Percentiles rank a stretch among this genome's conserved stretches.
These are phyloP conservation scores for Potentilla sterilis DNA, from an alignment of 306 rosid genomes.

Conservation along the genomic window DNA sequence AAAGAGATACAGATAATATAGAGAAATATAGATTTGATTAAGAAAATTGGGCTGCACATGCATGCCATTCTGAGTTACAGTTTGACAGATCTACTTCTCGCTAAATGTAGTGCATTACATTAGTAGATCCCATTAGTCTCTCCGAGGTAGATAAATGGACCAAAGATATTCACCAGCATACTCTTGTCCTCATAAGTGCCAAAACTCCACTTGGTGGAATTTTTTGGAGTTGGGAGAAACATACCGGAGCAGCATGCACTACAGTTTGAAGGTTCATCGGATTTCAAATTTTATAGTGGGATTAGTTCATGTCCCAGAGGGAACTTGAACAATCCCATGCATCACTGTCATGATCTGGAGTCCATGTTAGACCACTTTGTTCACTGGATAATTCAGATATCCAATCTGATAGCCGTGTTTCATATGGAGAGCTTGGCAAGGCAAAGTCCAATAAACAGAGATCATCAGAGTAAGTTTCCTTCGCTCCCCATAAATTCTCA, in stretches of 20 bases:
- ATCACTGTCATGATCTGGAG: conserved; percentile 26
- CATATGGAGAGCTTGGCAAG: conserved; percentile 49
- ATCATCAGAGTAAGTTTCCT: conserved; percentile 29
- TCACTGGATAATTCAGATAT: conserved; percentile 43
- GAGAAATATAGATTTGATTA: too few relatives aligned
- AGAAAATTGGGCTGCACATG: not conserved
- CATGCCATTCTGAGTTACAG: not conserved
- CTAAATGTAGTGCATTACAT: not conserved
- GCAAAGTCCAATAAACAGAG: conserved; percentile 31
- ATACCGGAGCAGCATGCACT: not conserved
- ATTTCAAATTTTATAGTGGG: not conserved
- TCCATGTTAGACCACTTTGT: conserved; percentile 29
- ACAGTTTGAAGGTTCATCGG: not conserved
- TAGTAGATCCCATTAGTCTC: not conserved
- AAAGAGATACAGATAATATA: not conserved
- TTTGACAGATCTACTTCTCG: not conserved
- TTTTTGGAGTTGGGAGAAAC: conserved; percentile 1
- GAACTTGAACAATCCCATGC: conserved; percentile 48
- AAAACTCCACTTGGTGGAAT: not conserved
- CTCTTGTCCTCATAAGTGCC: not conserved
- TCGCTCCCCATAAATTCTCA: conserved; percentile 22
- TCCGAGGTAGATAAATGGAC: not conserved
- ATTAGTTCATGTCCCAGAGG: conserved; percentile 54
- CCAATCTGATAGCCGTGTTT: conserved; percentile 51
- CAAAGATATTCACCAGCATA: conserved; percentile 2